phyloP scores from a whole-genome alignment of 371 early-diverging fungal genomes.

The Mortierella sp. region DNA sequence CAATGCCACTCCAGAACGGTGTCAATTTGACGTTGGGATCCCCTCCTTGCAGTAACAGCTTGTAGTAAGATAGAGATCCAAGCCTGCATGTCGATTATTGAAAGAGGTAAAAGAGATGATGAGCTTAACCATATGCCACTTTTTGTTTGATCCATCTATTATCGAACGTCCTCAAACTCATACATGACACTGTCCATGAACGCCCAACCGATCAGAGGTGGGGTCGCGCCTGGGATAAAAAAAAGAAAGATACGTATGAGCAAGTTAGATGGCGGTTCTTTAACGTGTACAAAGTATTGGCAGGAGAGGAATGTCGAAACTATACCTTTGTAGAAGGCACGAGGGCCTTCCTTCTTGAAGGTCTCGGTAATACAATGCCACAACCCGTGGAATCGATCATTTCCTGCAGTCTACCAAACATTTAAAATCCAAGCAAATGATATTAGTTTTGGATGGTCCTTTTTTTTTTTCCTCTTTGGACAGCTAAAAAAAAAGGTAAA shows the following conservation, averaged over 20 bases:
- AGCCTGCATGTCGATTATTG: slow-evolving; percentile 62
- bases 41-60: slow-evolving; percentile 76
- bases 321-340: slow-evolving; percentile 86
- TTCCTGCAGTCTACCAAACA: slow-evolving; percentile 78
- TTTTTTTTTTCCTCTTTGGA: background rate
- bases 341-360: slow-evolving; percentile 80
- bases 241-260: background rate
- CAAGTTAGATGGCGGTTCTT: background rate
- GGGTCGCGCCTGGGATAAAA: slow-evolving; percentile 76
- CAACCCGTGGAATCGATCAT: slow-evolving; percentile 88
- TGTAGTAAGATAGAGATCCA: slow-evolving; percentile 86
- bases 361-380: slow-evolving; percentile 85
- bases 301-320: background rate
- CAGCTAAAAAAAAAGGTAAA: background rate
- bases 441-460: no score
- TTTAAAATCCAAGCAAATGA: background rate
- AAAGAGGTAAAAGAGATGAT: background rate
- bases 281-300: background rate
- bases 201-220: slow-evolving; percentile 94
- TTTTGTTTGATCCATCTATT: background rate
- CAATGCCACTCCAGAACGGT: slow-evolving; percentile 79
- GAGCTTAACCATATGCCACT: background rate
- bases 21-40: slow-evolving; percentile 70
- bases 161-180: slow-evolving; percentile 7
- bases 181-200: slow-evolving; percentile 90